Conservation (phyloP, 176 grass and related monocot genomes). For the Carex myosuroides region DNA sequence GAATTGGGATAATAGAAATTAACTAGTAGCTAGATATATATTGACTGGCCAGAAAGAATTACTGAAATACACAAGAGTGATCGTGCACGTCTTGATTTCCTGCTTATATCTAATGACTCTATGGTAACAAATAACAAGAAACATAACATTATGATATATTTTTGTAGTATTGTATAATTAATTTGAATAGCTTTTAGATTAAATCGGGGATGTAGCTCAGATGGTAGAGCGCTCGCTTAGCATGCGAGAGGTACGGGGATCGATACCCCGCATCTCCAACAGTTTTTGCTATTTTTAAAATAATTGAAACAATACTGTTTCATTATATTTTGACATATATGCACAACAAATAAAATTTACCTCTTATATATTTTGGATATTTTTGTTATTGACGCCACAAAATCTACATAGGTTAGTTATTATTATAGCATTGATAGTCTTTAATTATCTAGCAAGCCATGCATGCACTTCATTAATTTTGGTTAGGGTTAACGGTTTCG, state of each 20-base stretch:
- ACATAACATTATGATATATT: neutral
- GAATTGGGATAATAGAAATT: neutral
- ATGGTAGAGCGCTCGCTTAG: constrained; percentile 98
- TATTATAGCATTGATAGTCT: no score
- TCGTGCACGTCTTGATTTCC: constrained; percentile 4
- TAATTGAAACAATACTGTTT: no score
- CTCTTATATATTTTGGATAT: neutral
- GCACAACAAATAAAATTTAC: neutral
- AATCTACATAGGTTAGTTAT: neutral
- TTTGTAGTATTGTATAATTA: neutral
- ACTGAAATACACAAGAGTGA: neutral
- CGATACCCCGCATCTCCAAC: constrained; percentile 74
- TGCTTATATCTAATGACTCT: neutral
- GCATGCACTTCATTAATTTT: no score
- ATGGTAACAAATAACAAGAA: neutral
- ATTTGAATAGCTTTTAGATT: accelerated
- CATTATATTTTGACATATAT: no score
- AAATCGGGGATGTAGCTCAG: constrained; percentile 73
- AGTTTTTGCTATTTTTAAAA: neutral
- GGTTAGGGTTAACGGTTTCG: no score
- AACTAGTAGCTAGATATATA: neutral
- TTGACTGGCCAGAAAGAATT: neutral
- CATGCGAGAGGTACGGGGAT: constrained; percentile 97
- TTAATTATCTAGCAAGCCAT: no score
- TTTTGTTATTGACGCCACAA: neutral